Base-by-base conservation (phyloP, 192 early-diverging fungal species). In the Rhizophagus prolifer region DNA sequence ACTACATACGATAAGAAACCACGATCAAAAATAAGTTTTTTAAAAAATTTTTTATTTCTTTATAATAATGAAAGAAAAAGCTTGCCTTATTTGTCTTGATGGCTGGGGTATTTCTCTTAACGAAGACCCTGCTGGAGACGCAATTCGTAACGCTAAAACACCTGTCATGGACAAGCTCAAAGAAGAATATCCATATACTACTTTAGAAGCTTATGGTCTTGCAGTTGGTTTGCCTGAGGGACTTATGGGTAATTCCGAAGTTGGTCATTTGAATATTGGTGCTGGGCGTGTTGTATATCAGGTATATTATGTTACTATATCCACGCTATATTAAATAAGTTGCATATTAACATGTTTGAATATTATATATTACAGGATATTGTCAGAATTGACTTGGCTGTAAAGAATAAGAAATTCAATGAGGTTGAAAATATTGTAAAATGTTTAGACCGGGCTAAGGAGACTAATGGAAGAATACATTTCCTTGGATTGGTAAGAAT, bases 171-270 rank as follows among this genome's bases (percentile, higher is more conserved):
- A 89, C 83, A 87, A 82, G 26, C 82, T 99, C 10, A 90, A 90
- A 75, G 86, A 90, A 79, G 83, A 88, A 38, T 90, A 95, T 79
- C 91, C 91, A 44, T 94, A 85, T 80, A 91, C 92, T 21, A 86
- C 88, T 58, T 86, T 99, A 50, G 90, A 84, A 67, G 98, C 98
- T n/a, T 96, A 98, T 80, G 98, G 98, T 31, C 88, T 93, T 41
- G 88, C 91, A 36, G 98, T 99, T 62, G 98, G 98, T 68, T 89
- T 99, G 41, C 97, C 97, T 14, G 96, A 96, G n/a, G 98, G 96
- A 10, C 88, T 98, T 70, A 99, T 99, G 98, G 98, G 97, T 73
- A 99, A 99, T 91, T 96, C 94, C 59, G 98, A 99, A 85, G 98
- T 99, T 59, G 98, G 98, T 13, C 98, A 99, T 80, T 84, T 98